These are phyloP conservation scores for Coemansia aciculifera DNA, from an alignment of 192 early-diverging fungal genomes.

Conservation along the genomic window DNA sequence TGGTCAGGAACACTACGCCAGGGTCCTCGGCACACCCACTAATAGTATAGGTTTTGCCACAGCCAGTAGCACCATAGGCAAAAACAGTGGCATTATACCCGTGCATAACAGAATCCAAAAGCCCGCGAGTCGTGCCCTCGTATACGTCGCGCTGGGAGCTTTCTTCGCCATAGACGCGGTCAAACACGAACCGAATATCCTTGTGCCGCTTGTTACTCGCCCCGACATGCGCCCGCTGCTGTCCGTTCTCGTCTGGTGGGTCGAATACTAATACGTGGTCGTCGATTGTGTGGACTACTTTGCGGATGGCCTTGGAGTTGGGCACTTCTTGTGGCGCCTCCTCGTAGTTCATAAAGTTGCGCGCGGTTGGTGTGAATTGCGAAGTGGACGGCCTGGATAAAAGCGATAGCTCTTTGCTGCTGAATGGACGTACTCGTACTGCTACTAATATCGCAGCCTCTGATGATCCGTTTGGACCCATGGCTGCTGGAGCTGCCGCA, in stretches of 20 bases:
- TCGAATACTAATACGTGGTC: conserved; percentile 77
- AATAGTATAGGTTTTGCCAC: conserved; percentile 89
- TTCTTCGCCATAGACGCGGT: conserved; percentile 72
- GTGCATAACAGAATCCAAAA: conserved; percentile 69
- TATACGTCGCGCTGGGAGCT: conserved; percentile 69
- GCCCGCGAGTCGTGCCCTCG: conserved; percentile 66
- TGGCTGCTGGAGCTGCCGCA: conserved; percentile 6
- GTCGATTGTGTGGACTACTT: conserved; percentile 64
- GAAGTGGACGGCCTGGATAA: conserved; percentile 39
- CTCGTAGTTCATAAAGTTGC: conserved; percentile 47
- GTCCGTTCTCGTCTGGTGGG: conserved; percentile 61
- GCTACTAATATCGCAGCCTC: conserved; percentile 54
- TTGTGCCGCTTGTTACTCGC: conserved; percentile 68
- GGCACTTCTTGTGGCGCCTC: conserved; percentile 18
- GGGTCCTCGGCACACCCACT: conserved; percentile 63
- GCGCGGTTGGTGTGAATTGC: conserved; percentile 53
- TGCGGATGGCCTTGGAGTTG: conserved; percentile 37
- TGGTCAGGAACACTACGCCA: conserved; percentile 68
- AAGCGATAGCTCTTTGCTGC: conserved; percentile 49
- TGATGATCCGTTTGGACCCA: background rate
- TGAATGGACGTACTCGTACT: conserved; percentile 66
- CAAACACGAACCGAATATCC: conserved; percentile 73
- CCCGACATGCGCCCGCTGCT: conserved; percentile 38
- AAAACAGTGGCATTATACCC: conserved; percentile 92
- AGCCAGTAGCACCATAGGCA: conserved; percentile 82